These are phyloP conservation scores for Saccharomyces jurei DNA, from an alignment of 805 yeast genomes.

Conservation along the genomic window DNA sequence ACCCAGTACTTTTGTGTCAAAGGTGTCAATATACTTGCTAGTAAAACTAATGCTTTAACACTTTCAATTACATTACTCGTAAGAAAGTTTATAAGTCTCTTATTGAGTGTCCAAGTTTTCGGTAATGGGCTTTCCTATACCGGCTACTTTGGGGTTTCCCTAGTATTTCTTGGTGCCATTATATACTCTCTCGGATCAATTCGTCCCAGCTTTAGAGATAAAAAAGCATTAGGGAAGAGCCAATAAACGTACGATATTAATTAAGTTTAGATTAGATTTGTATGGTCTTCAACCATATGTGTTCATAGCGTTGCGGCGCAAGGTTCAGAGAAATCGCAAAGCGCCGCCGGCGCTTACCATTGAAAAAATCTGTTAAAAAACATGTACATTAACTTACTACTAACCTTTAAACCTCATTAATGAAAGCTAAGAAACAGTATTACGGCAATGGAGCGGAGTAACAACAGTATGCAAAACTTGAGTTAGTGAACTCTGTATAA, in stretches of 20 bases:
- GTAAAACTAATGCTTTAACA: slow-evolving; percentile 52
- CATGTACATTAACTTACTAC: neutral
- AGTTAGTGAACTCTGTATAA: no score
- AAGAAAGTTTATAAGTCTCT: slow-evolving; percentile 53
- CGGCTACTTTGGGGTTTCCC: slow-evolving; percentile 39
- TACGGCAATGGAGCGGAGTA: slow-evolving; percentile 12
- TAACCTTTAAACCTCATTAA: neutral
- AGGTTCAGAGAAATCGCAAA: neutral
- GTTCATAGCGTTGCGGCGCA: neutral
- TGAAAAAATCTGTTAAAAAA: neutral
- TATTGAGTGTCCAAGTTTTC: slow-evolving; percentile 48
- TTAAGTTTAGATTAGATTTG: neutral
- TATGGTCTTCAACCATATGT: neutral
- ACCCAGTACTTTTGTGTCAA: slow-evolving; percentile 57
- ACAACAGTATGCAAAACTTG: slow-evolving; percentile 11
- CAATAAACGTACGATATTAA: neutral
- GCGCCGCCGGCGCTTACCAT: neutral
- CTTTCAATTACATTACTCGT: slow-evolving; percentile 52
- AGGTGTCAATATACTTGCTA: slow-evolving; percentile 59
- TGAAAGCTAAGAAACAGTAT: neutral
- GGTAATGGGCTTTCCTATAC: slow-evolving; percentile 35
- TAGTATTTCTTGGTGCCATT: slow-evolving; percentile 51
- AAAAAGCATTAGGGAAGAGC: neutral
- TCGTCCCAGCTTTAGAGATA: neutral
- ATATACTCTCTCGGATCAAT: slow-evolving; percentile 31